A percentile compares a stretch with the other conserved stretches of the same genome.
These are phyloP conservation scores for Persicaria maculosa DNA, from an alignment of 148 eudicot genomes.

Conservation along the genomic window DNA sequence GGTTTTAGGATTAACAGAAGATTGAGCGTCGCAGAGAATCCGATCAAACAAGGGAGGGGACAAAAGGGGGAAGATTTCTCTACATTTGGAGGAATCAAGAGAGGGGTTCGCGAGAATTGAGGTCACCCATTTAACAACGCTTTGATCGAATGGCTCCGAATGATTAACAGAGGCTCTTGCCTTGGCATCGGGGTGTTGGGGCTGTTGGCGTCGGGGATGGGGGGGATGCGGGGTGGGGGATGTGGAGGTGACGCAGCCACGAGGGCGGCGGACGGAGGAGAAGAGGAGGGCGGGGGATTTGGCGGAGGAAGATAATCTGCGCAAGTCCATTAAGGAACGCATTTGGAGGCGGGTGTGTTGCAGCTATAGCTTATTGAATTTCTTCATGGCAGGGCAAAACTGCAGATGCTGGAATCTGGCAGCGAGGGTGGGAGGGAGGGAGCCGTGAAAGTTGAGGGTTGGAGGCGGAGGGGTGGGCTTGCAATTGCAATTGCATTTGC, in stretches of 20 bases:
- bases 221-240: conserved; percentile 6
- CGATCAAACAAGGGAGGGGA: conserved; percentile 56
- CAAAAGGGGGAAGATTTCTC: conserved; percentile 42
- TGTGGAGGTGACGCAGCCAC: conserved; percentile 18
- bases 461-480: neutral
- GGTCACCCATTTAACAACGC: conserved; percentile 38
- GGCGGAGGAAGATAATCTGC: conserved; percentile 22
- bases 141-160: conserved; percentile 24
- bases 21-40: conserved; percentile 32
- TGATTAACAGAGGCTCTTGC: conserved; percentile 16
- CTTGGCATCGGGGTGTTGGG: neutral
- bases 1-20: conserved; percentile 40
- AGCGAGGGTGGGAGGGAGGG: no score
- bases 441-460: neutral
- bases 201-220: neutral
- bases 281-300: conserved; percentile 19
- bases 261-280: conserved; percentile 22
- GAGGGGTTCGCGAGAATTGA: conserved; percentile 48
- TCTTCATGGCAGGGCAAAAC: neutral
- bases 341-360: conserved; percentile 5
- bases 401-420: no score
- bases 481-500: no score
- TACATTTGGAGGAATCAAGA: conserved; percentile 48
- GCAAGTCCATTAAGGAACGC: conserved; percentile 36
- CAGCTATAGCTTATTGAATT: neutral